These are phyloP conservation scores for Podospora bellae-mahoneyi DNA, from an alignment of 495 filamentous ascomycete species.

Conservation along the genomic window DNA sequence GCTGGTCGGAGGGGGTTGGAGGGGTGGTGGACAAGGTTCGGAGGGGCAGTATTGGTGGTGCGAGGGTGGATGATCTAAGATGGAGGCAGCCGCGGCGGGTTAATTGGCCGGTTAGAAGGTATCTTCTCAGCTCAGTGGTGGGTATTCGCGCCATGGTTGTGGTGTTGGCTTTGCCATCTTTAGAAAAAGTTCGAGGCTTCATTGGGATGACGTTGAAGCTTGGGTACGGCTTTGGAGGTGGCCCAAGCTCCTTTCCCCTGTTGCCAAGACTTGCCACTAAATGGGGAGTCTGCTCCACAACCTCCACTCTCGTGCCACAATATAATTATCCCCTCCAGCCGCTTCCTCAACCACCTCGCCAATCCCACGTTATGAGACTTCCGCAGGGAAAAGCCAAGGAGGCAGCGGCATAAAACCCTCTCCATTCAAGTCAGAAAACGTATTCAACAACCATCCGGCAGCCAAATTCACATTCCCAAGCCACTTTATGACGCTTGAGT, in stretches of 20 bases:
- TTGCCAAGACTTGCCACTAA: background rate
- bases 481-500: too few species aligned
- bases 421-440: too few species aligned
- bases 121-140: conserved; percentile 42
- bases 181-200: background rate
- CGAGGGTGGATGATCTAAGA: conserved; percentile 10
- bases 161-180: background rate
- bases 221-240: background rate
- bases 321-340: too few species aligned
- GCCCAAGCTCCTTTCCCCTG: background rate
- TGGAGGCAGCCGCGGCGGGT: conserved; percentile 41
- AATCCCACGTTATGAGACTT: too few species aligned
- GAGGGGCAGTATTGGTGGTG: conserved; percentile 5
- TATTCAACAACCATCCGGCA: too few species aligned
- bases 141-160: conserved; percentile 37
- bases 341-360: too few species aligned
- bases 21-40: background rate
- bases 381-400: too few species aligned
- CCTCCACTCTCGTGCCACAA: too few species aligned
- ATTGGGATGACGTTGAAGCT: conserved; percentile 1
- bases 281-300: too few species aligned
- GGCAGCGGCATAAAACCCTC: too few species aligned
- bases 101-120: conserved; percentile 47
- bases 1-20: background rate
- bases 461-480: too few species aligned